Base-by-base conservation (phyloP, 2,329 filamentous ascomycete genomes). In the Aspergillus floridensis region DNA sequence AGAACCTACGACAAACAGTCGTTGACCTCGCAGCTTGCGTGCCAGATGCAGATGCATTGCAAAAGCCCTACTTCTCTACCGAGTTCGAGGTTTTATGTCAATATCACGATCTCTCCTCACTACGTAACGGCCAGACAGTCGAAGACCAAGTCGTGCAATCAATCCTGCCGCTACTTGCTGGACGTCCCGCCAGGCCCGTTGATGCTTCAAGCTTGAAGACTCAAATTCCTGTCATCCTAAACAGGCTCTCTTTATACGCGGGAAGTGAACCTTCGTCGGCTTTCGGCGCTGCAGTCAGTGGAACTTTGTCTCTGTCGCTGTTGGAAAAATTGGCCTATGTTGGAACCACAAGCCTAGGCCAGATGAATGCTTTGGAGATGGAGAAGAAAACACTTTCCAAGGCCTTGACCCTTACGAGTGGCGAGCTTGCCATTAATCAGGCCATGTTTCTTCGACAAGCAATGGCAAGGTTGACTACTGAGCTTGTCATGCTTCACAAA, bases 371-470 rank as follows among this genome's bases (percentile, higher is more conserved):
- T 19, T 78, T 92, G 0, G 86, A 90, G 71, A 77, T 80, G 1
- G 89, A 92, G 68, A 75, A 90, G 53, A 85, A 86, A 8, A 77
- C 83, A 3, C 76, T 90, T 60, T 85, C 84, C 10, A 79, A 80
- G 49, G 81, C 85, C 58, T 66, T 89, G 26, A 75, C 82, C 51
- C 70, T 74, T 38, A 79, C 84, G 59, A 81, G 81, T 56, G 68
- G 75, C 32, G 74, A 84, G 26, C 72, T 88, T 47, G 73, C 79
- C 3, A 71, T 77, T 14, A 81, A 86, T 65, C 81, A 85, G 2
- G 65, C 85, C 3, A 66, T 69, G 11, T 76, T 80, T 47, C 76
- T 88, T 19, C 81, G 81, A 61, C 66, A 75, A 11, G 68, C 82
- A 6, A 73, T 89, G 16, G 77, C 68, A 19, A 67, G 58, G 19